These are phyloP conservation scores for Gossypium ekmanianum DNA, from an alignment of 345 rosid species.

Conservation along the genomic window DNA sequence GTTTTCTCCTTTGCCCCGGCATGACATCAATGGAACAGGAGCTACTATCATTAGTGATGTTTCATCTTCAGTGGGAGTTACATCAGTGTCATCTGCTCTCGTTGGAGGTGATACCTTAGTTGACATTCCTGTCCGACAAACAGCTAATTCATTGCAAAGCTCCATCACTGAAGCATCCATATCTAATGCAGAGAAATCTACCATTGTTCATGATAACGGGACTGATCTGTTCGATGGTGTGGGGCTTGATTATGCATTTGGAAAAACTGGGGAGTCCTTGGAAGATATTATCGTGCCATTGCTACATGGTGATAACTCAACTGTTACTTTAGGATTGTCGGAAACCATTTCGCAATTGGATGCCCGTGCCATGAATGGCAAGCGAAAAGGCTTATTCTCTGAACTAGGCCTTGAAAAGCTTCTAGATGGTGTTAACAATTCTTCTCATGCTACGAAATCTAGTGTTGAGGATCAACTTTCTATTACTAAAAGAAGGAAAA, in stretches of 20 bases:
- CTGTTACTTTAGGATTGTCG: constrained; percentile 21
- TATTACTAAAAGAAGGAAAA: constrained; percentile 45
- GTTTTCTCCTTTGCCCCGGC: constrained; percentile 43
- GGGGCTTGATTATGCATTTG: constrained; percentile 32
- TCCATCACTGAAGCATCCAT: constrained; percentile 18
- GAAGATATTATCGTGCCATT: constrained; percentile 31
- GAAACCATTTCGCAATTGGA: constrained; percentile 31
- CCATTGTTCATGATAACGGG: constrained; percentile 29
- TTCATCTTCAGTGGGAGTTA: constrained; percentile 25
- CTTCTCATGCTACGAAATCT: constrained; percentile 30
- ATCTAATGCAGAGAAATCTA: constrained; percentile 24
- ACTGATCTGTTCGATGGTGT: constrained; percentile 46
- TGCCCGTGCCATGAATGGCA: constrained; percentile 23
- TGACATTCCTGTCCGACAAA: constrained; percentile 23
- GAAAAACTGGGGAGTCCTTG: constrained; percentile 23
- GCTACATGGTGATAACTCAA: constrained; percentile 5
- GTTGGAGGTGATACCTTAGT: constrained; percentile 19
- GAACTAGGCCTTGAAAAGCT: constrained; percentile 71
- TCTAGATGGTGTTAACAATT: constrained; percentile 37
- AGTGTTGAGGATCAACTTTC: constrained; percentile 35
- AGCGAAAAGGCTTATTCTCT: constrained; percentile 67
- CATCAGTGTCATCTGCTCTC: constrained; percentile 23
- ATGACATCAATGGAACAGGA: constrained; percentile 20
- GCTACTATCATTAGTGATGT: constrained; percentile 18
- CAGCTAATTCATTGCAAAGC: constrained; percentile 26